Conservation (phyloP, 2,329 filamentous ascomycete species). For the Aschersonia sp. region DNA sequence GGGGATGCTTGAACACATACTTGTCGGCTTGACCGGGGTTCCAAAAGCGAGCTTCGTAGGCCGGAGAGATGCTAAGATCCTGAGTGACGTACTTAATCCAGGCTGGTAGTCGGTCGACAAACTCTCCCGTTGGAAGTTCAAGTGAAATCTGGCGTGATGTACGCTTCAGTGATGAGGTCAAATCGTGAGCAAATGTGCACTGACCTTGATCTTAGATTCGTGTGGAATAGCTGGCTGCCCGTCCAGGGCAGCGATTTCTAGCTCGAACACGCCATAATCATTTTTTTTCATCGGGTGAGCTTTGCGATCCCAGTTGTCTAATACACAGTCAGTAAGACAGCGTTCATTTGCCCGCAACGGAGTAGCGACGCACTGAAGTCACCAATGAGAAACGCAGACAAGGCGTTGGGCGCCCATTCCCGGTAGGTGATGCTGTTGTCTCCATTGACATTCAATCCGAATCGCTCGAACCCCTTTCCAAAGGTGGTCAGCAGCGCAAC, state of each 20-base stretch:
- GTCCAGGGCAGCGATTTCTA: constrained; percentile 57
- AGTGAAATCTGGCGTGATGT: constrained; percentile 55
- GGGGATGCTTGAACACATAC: constrained; percentile 73
- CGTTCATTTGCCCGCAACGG: not conserved
- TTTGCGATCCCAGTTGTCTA: constrained; percentile 75
- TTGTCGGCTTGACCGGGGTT: constrained; percentile 66
- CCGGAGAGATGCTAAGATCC: constrained; percentile 75
- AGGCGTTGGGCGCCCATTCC: constrained; percentile 92
- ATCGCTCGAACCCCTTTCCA: constrained; percentile 67
- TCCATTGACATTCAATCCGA: constrained; percentile 67
- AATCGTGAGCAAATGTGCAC: constrained; percentile 4
- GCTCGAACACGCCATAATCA: constrained; percentile 74
- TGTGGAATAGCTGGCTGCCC: constrained; percentile 73
- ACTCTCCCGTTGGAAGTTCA: constrained; percentile 62
- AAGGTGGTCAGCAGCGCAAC: not conserved
- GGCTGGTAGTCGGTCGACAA: constrained; percentile 76
- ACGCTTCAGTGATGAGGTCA: not conserved
- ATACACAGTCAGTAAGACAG: not conserved
- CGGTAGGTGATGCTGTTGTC: constrained; percentile 82
- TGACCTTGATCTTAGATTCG: constrained; percentile 90
- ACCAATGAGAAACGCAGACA: constrained; percentile 72
- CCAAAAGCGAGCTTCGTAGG: constrained; percentile 95
- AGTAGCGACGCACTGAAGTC: constrained; percentile 68
- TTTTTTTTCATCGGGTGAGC: constrained; percentile 82
- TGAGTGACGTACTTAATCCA: constrained; percentile 98